Evolutionary conservation across 2,329 filamentous ascomycete species (phyloP).

Genomic region (Colletotrichum spaethianum): DNA sequence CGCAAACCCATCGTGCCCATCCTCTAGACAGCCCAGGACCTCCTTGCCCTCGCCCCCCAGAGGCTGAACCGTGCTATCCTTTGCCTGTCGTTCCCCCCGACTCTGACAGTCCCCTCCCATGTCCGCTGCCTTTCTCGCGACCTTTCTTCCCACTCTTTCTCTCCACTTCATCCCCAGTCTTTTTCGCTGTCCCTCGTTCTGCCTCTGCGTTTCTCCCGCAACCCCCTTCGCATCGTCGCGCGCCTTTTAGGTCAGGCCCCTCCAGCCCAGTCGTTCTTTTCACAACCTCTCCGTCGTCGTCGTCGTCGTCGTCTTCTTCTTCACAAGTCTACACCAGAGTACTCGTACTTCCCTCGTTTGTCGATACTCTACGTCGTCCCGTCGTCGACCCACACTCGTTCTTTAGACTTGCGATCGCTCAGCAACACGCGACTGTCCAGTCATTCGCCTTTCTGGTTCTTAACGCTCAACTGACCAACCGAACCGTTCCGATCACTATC

Average conservation of each 20-base stretch:
- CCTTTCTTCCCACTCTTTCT: conserved; percentile 34
- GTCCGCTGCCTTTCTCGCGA: conserved; percentile 22
- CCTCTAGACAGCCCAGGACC: not conserved
- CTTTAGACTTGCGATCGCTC: conserved; percentile 12
- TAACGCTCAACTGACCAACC: not conserved
- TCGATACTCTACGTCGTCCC: conserved; percentile 13
- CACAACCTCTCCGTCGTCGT: conserved; percentile 2
- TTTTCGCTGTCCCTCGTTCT: conserved; percentile 36
- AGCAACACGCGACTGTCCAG: not conserved
- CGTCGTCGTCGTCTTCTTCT: not conserved
- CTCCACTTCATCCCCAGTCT: conserved; percentile 40
- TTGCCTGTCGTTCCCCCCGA: not conserved
- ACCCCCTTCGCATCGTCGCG: conserved; percentile 27
- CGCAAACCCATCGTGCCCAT: conserved; percentile 4
- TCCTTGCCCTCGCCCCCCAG: not conserved
- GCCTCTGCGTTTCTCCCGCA: conserved; percentile 31
- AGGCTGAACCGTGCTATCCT: conserved; percentile 30
- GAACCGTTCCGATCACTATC: conserved; percentile 22
- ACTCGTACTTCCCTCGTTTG: conserved; percentile 28
- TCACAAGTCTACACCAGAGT: conserved; percentile 26
- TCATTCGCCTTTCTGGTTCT: not conserved
- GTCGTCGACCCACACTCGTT: conserved; percentile 34
- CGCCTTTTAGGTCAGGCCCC: conserved; percentile 38
- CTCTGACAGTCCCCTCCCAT: not conserved
- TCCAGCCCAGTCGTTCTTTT: conserved; percentile 37